A percentile compares a stretch with the other conserved stretches of the same genome.
phyloP scores from a whole-genome alignment of 2,329 filamentous ascomycete genomes.

The Penicillium brevicompactum region DNA sequence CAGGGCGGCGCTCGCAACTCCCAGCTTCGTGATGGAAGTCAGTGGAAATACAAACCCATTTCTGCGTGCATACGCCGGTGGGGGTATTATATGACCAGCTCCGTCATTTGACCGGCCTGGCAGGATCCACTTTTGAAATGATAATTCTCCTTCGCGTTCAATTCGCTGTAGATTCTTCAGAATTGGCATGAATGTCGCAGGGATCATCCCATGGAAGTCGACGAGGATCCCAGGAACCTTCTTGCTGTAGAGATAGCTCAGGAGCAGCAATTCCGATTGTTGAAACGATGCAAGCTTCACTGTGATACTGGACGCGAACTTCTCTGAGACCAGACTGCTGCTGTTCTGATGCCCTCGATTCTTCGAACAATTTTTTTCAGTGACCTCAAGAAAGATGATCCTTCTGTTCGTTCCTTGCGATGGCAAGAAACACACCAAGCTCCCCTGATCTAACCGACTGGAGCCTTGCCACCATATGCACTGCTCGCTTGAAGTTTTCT shows the following conservation, averaged over 20 bases:
- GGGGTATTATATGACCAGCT: not conserved
- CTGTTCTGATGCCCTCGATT: not conserved
- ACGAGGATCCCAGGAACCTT: conserved; percentile 4
- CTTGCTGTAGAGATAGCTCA: conserved; percentile 4
- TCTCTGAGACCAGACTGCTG: conserved; percentile 10
- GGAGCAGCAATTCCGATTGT: conserved; percentile 1
- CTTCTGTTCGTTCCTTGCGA: not conserved
- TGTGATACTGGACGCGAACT: conserved; percentile 3
- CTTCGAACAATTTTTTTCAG: conserved; percentile 4
- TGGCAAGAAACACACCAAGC: conserved; percentile 7
- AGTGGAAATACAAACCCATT: conserved; percentile 8
- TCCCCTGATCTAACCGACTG: conserved; percentile 9
- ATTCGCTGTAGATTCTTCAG: conserved; percentile 9
- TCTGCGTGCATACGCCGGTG: conserved; percentile 7
- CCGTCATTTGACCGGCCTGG: not conserved
- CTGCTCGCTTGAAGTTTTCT: conserved; percentile 1
- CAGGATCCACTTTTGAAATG: conserved; percentile 10
- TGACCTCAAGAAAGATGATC: conserved; percentile 11
- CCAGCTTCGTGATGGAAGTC: not conserved
- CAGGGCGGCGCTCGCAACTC: not conserved
- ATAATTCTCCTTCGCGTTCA: conserved; percentile 2
- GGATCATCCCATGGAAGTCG: conserved; percentile 10
- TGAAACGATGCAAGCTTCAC: conserved; percentile 11
- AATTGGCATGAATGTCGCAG: conserved; percentile 11
- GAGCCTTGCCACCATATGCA: conserved; percentile 14